Evolutionary conservation across 108 stramenopile genomes (phyloP).

Genomic region (Cylindrotheca fusiformis): DNA sequence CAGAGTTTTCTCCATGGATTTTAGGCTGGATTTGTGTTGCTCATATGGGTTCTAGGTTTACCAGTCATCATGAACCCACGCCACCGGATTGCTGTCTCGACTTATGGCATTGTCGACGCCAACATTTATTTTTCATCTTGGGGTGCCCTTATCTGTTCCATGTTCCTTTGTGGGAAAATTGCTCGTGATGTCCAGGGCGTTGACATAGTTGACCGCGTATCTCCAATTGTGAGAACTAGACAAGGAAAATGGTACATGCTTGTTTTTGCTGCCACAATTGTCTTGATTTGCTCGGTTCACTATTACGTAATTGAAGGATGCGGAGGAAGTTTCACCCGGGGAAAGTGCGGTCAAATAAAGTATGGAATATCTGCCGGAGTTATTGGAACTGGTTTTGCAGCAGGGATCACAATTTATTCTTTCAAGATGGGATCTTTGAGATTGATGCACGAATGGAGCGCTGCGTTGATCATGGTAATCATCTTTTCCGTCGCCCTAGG

Average conservation of each 20-base stretch:
- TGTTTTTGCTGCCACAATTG: slow-evolving; percentile 11
- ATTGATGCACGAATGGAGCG: slow-evolving; percentile 15
- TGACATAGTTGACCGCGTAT: neutral
- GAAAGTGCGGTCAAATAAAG: slow-evolving; percentile 25
- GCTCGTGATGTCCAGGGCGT: slow-evolving; percentile 18
- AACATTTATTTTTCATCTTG: slow-evolving; percentile 51
- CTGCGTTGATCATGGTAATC: slow-evolving; percentile 21
- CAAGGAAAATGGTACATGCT: slow-evolving; percentile 36
- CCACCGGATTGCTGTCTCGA: slow-evolving; percentile 30
- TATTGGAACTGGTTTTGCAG: slow-evolving; percentile 22
- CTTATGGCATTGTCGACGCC: slow-evolving; percentile 27
- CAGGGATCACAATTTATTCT: neutral
- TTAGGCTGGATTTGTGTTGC: slow-evolving; percentile 15
- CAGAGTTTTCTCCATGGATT: neutral
- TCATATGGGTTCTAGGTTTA: slow-evolving; percentile 32
- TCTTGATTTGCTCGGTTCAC: slow-evolving; percentile 21
- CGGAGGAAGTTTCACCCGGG: neutral
- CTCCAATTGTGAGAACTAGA: neutral
- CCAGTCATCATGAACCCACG: slow-evolving; percentile 39
- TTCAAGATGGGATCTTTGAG: neutral
- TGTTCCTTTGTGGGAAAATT: slow-evolving; percentile 22
- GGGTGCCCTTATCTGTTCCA: slow-evolving; percentile 14
- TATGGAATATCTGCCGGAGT: slow-evolving; percentile 34
- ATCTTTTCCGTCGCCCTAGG: slow-evolving; percentile 39
- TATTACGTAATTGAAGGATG: slow-evolving; percentile 12